A percentile compares a stretch with the other conserved stretches of the same genome.
phyloP scores from a whole-genome alignment of 208 protist species.

The Wallacemonas sp. region DNA sequence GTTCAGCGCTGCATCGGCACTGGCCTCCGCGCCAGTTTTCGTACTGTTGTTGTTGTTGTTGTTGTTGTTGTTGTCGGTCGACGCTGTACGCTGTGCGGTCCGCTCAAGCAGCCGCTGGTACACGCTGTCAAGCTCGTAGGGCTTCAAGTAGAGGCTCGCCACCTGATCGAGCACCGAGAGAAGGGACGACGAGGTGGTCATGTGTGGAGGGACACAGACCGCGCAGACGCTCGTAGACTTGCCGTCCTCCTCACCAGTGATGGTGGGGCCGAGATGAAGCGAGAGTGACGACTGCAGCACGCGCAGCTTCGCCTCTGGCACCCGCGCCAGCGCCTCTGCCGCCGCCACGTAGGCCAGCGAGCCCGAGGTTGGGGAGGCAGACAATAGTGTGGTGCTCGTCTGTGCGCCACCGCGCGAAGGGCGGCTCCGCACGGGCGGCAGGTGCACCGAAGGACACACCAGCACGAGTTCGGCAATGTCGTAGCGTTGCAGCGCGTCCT shows the following conservation, averaged over 20 bases:
- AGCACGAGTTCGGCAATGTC: conserved; percentile 81
- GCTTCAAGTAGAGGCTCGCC: conserved; percentile 55
- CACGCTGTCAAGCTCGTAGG: conserved; percentile 54
- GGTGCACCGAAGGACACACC: conserved; percentile 18
- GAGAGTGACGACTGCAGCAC: conserved; percentile 51
- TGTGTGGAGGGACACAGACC: neutral
- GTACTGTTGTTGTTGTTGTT: too few relatives aligned
- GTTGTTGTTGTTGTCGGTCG: too few relatives aligned
- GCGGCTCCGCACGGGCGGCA: neutral
- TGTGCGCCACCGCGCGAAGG: neutral
- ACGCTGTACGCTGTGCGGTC: too few relatives aligned
- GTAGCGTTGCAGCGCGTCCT: conserved; percentile 73
- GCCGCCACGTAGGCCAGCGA: neutral
- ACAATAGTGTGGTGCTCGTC: neutral
- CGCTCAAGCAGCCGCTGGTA: conserved; percentile 38
- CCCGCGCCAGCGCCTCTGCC: conserved; percentile 15
- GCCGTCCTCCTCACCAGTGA: conserved; percentile 75
- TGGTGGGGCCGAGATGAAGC: conserved; percentile 75
- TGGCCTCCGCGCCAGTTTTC: too few relatives aligned
- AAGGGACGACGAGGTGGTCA: too few relatives aligned
- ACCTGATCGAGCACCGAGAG: conserved; percentile 33
- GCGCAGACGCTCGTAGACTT: conserved; percentile 49
- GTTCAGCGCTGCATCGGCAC: too few relatives aligned
- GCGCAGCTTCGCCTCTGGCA: conserved; percentile 46
- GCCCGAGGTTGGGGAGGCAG: neutral